Base-by-base conservation (phyloP, 164 flowering plant genomes). In the Kalanchoe fedtschenkoi region DNA sequence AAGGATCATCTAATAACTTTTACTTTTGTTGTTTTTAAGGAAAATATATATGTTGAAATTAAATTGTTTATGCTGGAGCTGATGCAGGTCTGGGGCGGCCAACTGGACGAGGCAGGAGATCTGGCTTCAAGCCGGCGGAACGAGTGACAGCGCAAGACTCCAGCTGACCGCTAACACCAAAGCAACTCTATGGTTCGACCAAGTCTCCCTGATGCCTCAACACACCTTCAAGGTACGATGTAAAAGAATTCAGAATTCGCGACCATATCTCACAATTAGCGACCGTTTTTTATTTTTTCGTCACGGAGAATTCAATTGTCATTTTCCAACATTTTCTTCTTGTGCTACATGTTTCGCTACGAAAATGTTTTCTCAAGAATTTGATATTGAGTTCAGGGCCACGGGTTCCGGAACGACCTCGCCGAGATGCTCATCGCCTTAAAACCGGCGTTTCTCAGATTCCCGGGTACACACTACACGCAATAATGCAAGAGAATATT, bases 401-500 rank as follows among this genome's bases (percentile, higher is more conserved):
- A 83, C 76, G 96, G 97, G 67, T 93, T 93, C 66, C 79, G 91
- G 37, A 80, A 64, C 4, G 92, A 87, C 42, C 89, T 90, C 61
- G 47, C 73, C 67, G 59, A 71, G 62, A 86, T 86, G 96, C 60
- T 93, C 65, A 75, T 67, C 56, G 77, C 64, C 70, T 42, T 90
- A 56, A 84, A 80, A 64, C 99, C 99, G 24, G 81, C 71, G 61
- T 93, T 93, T 68, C 11, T 93, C 55, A 86, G 98, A 76, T 90
- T 93, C 76, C 99, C 99, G 74, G 97, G 99, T 93, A 78, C 54
- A 24, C n/a, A n/a, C n/a, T n/a, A n/a, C n/a, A n/a, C n/a, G n/a
- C n/a, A n/a, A n/a, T n/a, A n/a, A n/a, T n/a, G n/a, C n/a, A n/a
- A n/a, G n/a, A n/a, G n/a, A n/a, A n/a, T n/a, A n/a, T n/a, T n/a